Evolutionary conservation across 805 yeast genomes (phyloP), one percentile per base, ranked within the genome.

Genomic region (Lachancea dasiensis): DNA sequence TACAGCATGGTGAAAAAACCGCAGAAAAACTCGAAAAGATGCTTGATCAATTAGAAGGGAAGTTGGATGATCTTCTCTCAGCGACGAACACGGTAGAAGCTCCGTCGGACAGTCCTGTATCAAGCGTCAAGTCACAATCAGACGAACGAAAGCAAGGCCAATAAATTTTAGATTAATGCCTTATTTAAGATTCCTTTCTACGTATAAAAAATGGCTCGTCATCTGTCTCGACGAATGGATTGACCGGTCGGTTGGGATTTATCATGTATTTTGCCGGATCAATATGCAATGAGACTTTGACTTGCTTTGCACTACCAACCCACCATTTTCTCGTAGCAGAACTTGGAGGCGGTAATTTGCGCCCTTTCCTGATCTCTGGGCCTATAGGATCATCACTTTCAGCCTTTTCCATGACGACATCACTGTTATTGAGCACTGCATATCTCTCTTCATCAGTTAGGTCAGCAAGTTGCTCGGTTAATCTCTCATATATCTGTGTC

Each of bases 321-420:
- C 98, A 92, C 98, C 98, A 92, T 58, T 86, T 85, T 16, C 71
- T 65, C 10, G 68, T 61, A 39, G 85, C 95, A 0, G 92, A 75
- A 41, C 95, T 81, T 11, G 98, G 98, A 1, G 95, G 85, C 4
- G 97, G 96, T 37, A 89, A 67, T 6, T 55, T 54, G 25, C 50
- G 59, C 8, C 53, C 50, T 23, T 49, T 49, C 16, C 51, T 49
- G 1, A 48, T 37, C 14, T 42, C 52, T 33, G 40, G 41, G 6
- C 36, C 27, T 14, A 42, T 26, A 22, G 49, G 42, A 24, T 36
- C 41, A 31, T 42, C 40, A 29, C 58, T 51, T 31, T 58, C 61
- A 18, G 55, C 54, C 27, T 56, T 56, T 37, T 60, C 50, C 50
- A 52, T 28, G 49, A 58, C 39, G 13, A 50, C 15, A 41, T 50